Evolutionary conservation across 192 early-diverging fungal genomes (phyloP).

Genomic region (Obelidium mucronatum): DNA sequence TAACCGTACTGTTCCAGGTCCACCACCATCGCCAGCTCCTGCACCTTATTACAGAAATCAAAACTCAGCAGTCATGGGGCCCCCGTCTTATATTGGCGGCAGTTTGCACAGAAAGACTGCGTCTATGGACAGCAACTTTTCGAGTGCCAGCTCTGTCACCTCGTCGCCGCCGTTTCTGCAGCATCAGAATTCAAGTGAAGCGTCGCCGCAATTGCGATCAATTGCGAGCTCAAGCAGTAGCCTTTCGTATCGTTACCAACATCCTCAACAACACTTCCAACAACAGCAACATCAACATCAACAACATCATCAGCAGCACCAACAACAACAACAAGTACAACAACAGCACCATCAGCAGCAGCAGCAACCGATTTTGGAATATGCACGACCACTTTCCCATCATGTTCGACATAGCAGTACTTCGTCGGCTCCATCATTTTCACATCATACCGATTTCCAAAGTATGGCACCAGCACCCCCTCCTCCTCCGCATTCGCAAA

Average conservation of each 20-base stretch:
- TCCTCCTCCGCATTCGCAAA: too few relatives aligned
- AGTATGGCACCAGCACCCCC: background rate
- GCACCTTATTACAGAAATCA: too few relatives aligned
- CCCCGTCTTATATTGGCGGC: too few relatives aligned
- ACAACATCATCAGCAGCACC: slow-evolving; percentile 20
- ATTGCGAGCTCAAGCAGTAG: too few relatives aligned
- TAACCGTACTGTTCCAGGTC: too few relatives aligned
- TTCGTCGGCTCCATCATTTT: background rate
- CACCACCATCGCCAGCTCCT: background rate
- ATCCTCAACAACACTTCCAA: slow-evolving; percentile 10
- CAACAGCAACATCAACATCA: slow-evolving; percentile 25
- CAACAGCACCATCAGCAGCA: slow-evolving; percentile 34
- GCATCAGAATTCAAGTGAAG: too few relatives aligned
- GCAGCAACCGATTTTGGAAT: slow-evolving; percentile 18
- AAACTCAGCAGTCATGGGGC: too few relatives aligned
- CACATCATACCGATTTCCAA: background rate
- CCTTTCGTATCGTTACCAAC: background rate
- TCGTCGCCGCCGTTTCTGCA: too few relatives aligned
- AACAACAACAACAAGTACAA: slow-evolving; percentile 17
- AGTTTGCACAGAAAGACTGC: slow-evolving; percentile 3
- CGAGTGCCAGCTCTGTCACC: background rate
- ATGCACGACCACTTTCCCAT: background rate
- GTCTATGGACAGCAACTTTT: slow-evolving; percentile 10
- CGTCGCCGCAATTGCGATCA: background rate
- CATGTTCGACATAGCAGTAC: background rate